phyloP scores from a whole-genome alignment of 2,329 filamentous ascomycete genomes.

The Colletotrichum orbiculare region DNA sequence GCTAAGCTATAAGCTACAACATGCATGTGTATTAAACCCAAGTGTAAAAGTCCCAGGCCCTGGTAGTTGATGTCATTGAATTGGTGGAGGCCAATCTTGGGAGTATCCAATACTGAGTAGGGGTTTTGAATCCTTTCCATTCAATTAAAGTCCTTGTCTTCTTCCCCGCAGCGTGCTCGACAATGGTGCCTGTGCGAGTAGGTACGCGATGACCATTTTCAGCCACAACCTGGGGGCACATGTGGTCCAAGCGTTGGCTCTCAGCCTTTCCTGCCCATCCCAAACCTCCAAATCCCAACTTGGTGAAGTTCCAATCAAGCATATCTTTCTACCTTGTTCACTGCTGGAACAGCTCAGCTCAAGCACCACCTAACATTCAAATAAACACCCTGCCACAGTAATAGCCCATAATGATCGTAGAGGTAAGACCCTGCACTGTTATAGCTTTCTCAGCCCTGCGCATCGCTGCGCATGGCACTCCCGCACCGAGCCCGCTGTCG shows the following conservation, averaged over 20 bases:
- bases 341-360: not conserved
- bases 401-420: slow-evolving; percentile 45
- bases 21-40: too few species aligned
- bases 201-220: slow-evolving; percentile 22
- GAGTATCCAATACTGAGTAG: too few species aligned
- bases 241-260: slow-evolving; percentile 32
- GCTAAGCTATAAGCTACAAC: too few species aligned
- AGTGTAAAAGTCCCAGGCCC: too few species aligned
- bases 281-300: slow-evolving; percentile 36
- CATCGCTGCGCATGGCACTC: not conserved
- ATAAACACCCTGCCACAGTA: not conserved
- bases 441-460: not conserved
- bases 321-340: slow-evolving; percentile 2
- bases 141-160: slow-evolving; percentile 37
- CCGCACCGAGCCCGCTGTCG: not conserved
- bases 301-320: slow-evolving; percentile 31
- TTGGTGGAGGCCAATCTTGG: too few species aligned
- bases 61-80: too few species aligned
- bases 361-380: slow-evolving; percentile 23
- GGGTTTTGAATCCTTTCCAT: not conserved
- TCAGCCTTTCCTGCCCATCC: slow-evolving; percentile 33
- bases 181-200: not conserved
- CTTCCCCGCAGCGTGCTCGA: slow-evolving; percentile 36
- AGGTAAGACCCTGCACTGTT: slow-evolving; percentile 40
- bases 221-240: slow-evolving; percentile 31